Percentiles rank a stretch among this genome's conserved stretches.
These are phyloP conservation scores for Ustilago hordei DNA, from an alignment of 1,284 basidiomycete species.

Conservation along the genomic window DNA sequence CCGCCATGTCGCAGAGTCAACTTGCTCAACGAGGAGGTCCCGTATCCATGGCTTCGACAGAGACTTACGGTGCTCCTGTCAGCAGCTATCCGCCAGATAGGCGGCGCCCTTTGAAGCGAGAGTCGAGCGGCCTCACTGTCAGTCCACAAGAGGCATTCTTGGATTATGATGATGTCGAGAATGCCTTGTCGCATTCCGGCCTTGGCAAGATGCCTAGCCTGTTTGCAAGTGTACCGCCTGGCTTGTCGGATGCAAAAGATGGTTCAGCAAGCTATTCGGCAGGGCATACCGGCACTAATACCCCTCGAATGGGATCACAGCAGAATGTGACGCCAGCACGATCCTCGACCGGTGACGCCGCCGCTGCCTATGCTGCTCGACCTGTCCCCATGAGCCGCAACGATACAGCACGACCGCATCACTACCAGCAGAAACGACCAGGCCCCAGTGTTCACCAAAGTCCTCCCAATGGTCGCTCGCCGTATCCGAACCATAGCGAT, in stretches of 20 bases:
- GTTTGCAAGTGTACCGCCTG: conserved; percentile 50
- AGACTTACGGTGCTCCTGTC: conserved; percentile 11
- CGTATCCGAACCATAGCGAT: conserved; percentile 28
- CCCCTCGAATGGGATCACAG: conserved; percentile 29
- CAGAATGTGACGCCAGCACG: conserved; percentile 21
- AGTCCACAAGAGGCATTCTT: conserved; percentile 61
- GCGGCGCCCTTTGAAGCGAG: conserved; percentile 47
- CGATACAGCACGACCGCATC: conserved; percentile 48
- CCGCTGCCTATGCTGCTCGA: conserved; percentile 20
- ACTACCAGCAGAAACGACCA: conserved; percentile 49
- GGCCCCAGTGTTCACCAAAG: conserved; percentile 38
- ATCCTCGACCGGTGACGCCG: conserved; percentile 22
- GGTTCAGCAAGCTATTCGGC: conserved; percentile 8
- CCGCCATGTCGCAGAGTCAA: conserved; percentile 41
- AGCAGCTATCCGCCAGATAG: conserved; percentile 17
- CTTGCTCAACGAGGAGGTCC: conserved; percentile 41
- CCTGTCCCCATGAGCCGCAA: conserved; percentile 43
- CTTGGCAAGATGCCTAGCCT: conserved; percentile 48
- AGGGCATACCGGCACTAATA: conserved; percentile 17
- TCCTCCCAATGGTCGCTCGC: conserved; percentile 19
- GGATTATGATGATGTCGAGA: conserved; percentile 57
- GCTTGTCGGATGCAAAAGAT: conserved; percentile 38
- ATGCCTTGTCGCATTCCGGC: conserved; percentile 45
- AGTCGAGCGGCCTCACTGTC: conserved; percentile 62
- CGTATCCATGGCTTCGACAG: conserved; percentile 41